phyloP scores from a whole-genome alignment of 2,329 filamentous ascomycete species.

The Hypoxylon sp. region DNA sequence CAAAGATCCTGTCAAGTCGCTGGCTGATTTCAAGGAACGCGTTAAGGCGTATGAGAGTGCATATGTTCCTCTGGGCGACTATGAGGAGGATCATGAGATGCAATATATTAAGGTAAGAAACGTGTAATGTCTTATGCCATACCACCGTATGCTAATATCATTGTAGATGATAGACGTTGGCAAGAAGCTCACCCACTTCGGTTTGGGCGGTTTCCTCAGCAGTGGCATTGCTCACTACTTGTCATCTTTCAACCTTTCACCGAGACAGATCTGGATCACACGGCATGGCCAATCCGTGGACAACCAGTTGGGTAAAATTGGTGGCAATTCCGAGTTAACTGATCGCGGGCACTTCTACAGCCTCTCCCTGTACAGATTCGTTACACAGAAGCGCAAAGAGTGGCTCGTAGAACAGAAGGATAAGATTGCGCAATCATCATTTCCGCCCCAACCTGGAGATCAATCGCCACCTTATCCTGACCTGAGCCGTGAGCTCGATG shows the following conservation, averaged over 20 bases:
- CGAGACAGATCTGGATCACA: constrained; percentile 98
- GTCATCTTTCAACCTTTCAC: constrained; percentile 95
- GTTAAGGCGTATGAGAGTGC: constrained; percentile 95
- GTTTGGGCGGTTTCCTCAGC: constrained; percentile 91
- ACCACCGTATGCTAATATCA: constrained; percentile 47
- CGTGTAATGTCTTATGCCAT: neutral
- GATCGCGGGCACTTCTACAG: constrained; percentile 86
- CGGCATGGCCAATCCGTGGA: constrained; percentile 92
- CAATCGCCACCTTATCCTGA: constrained; percentile 96
- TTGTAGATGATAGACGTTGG: constrained; percentile 93
- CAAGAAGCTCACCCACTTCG: constrained; percentile 91
- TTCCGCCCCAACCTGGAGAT: constrained; percentile 92
- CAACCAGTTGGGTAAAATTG: constrained; percentile 89
- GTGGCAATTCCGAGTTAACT: constrained; percentile 86
- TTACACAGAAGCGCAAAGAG: constrained; percentile 81
- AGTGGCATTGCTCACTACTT: constrained; percentile 95
- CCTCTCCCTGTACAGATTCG: constrained; percentile 83
- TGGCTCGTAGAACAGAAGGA: constrained; percentile 89
- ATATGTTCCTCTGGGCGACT: constrained; percentile 90
- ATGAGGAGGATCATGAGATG: constrained; percentile 91
- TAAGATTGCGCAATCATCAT: constrained; percentile 81
- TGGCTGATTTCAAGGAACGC: constrained; percentile 92
- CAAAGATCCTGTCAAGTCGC: constrained; percentile 87
- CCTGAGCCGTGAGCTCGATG: constrained; percentile 75
- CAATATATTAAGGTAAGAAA: constrained; percentile 84